Conservation (phyloP, 768 basidiomycete genomes). For the Fibroporia radiculosa region DNA sequence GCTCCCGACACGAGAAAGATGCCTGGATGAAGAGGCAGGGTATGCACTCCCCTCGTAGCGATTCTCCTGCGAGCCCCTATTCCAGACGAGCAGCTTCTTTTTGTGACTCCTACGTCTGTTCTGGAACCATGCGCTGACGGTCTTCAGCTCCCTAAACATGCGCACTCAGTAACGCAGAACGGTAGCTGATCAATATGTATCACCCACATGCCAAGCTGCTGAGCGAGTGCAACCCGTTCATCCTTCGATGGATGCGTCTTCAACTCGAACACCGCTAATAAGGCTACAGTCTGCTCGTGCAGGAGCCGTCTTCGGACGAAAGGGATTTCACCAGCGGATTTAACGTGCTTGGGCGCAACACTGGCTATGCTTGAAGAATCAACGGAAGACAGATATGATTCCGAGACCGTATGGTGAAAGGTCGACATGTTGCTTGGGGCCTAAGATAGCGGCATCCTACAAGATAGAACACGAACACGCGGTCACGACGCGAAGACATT, state of each 20-base stretch:
- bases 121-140: slow-evolving; percentile 73
- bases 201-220: slow-evolving; percentile 32
- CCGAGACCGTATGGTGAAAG: not conserved
- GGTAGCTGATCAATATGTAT: not conserved
- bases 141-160: slow-evolving; percentile 33
- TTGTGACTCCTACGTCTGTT: slow-evolving; percentile 62
- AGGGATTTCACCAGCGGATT: slow-evolving; percentile 2
- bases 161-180: not conserved
- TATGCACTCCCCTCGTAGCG: not conserved
- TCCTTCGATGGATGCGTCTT: slow-evolving; percentile 34
- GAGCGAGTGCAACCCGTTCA: slow-evolving; percentile 33
- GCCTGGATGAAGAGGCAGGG: not conserved
- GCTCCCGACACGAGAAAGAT: slow-evolving; percentile 23
- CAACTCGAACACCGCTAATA: slow-evolving; percentile 27
- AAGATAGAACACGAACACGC: not conserved
- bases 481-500: not conserved
- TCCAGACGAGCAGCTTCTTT: slow-evolving; percentile 19
- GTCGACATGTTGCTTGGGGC: not conserved
- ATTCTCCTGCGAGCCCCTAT: not conserved
- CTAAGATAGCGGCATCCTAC: not conserved
- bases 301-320: slow-evolving; percentile 20
- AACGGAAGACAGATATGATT: not conserved
- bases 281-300: slow-evolving; percentile 26
- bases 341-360: slow-evolving; percentile 5
- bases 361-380: slow-evolving; percentile 6